A percentile compares a stretch with the other conserved stretches of the same genome.
Conservation (phyloP, 1,284 basidiomycete genomes). For the Irpex sp. region DNA sequence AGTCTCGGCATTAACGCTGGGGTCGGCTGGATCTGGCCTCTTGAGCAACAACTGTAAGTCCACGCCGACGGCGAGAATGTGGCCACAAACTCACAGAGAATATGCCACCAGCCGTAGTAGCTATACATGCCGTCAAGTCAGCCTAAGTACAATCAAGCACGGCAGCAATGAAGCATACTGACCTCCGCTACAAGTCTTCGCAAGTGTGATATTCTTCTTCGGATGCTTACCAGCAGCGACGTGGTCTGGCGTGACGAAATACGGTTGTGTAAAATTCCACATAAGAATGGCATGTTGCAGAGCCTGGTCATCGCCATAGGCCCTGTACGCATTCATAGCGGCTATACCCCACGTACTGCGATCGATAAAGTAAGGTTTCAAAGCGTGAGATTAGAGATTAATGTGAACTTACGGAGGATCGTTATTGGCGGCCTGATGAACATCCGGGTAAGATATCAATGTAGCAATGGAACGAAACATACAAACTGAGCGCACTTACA, state of each 20-base stretch:
- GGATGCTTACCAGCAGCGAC: constrained; percentile 1
- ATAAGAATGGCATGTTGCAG: not conserved
- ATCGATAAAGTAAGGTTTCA: not conserved
- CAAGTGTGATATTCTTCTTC: constrained; percentile 4
- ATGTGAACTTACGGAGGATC: not conserved
- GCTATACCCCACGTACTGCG: constrained; percentile 2
- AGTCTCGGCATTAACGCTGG: not conserved
- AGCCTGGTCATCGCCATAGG: not conserved
- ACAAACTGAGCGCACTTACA: not conserved
- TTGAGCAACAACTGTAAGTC: not conserved
- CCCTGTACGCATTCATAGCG: constrained; percentile 1
- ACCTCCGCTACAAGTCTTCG: not conserved
- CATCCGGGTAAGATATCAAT: not conserved
- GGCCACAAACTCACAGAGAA: constrained; percentile 4
- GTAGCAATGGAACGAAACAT: not conserved
- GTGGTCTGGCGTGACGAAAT: not conserved
- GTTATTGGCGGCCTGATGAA: not conserved
- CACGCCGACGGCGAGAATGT: not conserved
- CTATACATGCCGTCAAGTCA: not conserved
- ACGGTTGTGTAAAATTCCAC: not conserved
- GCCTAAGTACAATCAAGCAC: not conserved
- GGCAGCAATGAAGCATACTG: not conserved
- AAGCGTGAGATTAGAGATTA: not conserved
- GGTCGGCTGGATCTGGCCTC: not conserved
- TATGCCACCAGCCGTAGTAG: constrained; percentile 6